Base-by-base conservation (phyloP, 768 basidiomycete genomes). In the Pulveroboletus sp. region DNA sequence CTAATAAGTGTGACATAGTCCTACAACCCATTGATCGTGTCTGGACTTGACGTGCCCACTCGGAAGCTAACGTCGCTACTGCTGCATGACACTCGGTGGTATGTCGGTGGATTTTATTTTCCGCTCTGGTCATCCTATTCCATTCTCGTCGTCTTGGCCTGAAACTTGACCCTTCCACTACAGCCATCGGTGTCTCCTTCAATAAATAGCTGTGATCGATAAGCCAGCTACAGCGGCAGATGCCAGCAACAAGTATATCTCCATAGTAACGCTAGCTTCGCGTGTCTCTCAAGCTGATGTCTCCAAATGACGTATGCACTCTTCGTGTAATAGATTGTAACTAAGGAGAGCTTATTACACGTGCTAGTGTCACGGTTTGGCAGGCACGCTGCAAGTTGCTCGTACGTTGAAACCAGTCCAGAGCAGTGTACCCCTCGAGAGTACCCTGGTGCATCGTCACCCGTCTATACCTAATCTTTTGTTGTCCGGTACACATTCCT, bases 171-270 rank as follows among this genome's bases (percentile, higher is more conserved):
- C 79, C 24, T 75, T 79, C 61, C 69, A 79, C 78, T 48, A 62
- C 71, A 21, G 73, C 73, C 3, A 76, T 69, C 51, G 84, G 83
- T 18, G 77, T 87, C 7, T 64, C 77, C 7, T 65, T 83, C 40
- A 65, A 76, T 62, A 89, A 88, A 69, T 72, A n/a, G n/a, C 89
- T 50, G 82, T 89, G 46, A 86, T 89, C 56, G 86, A 86, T 4
- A 89, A 89, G 67, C 86, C 86, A 8, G 80, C 79, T 4, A 49
- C 73, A 0, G 55, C 57, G 1, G 54, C 66, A 11, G 78, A 80
- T 36, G 81, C 83, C 2, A 74, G 56, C 51, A 84, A 78, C 50
- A 81, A 74, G 13, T 78, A 72, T 49, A 84, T 91, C 69, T 69
- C 69, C 35, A 71, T 82, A 2, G 63, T 73, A 6, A 76, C 76